Conservation (phyloP, 2,329 filamentous ascomycete species). For the Colletotrichum sansevieriae region DNA sequence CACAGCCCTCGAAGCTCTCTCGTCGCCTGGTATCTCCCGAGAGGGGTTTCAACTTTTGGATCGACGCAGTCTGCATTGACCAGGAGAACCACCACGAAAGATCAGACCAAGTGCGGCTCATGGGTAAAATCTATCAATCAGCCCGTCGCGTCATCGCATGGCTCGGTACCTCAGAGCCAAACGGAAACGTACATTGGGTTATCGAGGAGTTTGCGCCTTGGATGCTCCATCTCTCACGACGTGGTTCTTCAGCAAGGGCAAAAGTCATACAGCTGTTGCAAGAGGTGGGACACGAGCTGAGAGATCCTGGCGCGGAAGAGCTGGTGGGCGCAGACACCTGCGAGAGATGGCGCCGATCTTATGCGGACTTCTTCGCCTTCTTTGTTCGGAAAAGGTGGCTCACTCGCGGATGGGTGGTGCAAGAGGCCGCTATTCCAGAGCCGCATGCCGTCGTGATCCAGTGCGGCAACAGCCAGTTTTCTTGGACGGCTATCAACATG, state of each 20-base stretch:
- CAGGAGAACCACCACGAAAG: conserved; percentile 39
- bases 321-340: neutral
- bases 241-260: neutral
- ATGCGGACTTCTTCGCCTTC: conserved; percentile 28
- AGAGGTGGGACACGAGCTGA: conserved; percentile 22
- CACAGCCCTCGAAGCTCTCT: neutral
- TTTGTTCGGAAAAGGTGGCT: conserved; percentile 42
- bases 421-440: conserved; percentile 42
- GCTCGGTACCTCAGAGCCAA: conserved; percentile 26
- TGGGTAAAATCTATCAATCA: conserved; percentile 43
- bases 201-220: conserved; percentile 8
- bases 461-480: conserved; percentile 16
- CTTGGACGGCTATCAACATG: conserved; percentile 17
- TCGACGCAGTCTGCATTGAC: conserved; percentile 44
- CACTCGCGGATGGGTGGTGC: conserved; percentile 44
- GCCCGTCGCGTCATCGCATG: conserved; percentile 25
- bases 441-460: conserved; percentile 16
- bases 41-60: conserved; percentile 34
- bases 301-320: neutral
- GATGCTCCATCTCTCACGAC: conserved; percentile 15
- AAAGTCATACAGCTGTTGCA: neutral
- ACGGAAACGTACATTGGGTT: conserved; percentile 40
- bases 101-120: conserved; percentile 42
- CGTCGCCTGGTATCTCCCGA: neutral
- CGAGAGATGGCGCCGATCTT: conserved; percentile 18